Evolutionary conservation across 352 stramenopile species (phyloP).

Genomic region (Pythium periplocum): DNA sequence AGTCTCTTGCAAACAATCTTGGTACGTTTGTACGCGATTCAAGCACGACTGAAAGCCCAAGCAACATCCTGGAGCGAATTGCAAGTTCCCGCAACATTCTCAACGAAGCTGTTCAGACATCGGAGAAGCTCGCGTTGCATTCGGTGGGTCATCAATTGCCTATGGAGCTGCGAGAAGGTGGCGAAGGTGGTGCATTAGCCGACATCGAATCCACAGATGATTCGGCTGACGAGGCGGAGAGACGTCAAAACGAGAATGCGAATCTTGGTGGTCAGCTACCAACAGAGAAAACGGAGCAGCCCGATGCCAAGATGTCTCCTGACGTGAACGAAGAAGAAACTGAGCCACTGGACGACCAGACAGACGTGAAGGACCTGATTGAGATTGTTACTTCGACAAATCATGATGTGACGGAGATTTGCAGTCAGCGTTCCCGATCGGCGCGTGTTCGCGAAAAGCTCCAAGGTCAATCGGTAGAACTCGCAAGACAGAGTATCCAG

Average conservation of each 20-base stretch:
- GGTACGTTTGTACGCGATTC: background rate
- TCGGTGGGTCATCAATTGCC: slow-evolving; percentile 8
- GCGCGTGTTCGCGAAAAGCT: slow-evolving; percentile 65
- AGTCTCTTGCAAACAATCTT: background rate
- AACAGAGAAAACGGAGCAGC: background rate
- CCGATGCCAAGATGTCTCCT: background rate
- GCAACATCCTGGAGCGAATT: background rate
- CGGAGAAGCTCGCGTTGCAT: slow-evolving; percentile 12
- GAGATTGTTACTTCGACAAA: slow-evolving; percentile 54
- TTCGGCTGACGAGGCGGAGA: slow-evolving; percentile 5
- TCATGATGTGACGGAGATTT: slow-evolving; percentile 32
- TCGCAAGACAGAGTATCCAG: slow-evolving; percentile 52
- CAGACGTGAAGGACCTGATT: slow-evolving; percentile 53
- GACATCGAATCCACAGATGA: slow-evolving; percentile 14
- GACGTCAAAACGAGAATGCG: slow-evolving; percentile 1
- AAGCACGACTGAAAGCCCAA: background rate
- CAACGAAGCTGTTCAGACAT: slow-evolving; percentile 10
- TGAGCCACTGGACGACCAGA: slow-evolving; percentile 14
- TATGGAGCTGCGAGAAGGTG: background rate
- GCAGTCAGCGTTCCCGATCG: slow-evolving; percentile 44
- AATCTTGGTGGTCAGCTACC: slow-evolving; percentile 3
- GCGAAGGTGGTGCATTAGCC: slow-evolving; percentile 1
- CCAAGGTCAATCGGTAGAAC: slow-evolving; percentile 51
- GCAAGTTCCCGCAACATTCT: slow-evolving; percentile 4
- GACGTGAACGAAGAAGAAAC: background rate